Evolutionary conservation across 768 basidiomycete genomes (phyloP).

Genomic region (Chalciporus pseudorubinellus): DNA sequence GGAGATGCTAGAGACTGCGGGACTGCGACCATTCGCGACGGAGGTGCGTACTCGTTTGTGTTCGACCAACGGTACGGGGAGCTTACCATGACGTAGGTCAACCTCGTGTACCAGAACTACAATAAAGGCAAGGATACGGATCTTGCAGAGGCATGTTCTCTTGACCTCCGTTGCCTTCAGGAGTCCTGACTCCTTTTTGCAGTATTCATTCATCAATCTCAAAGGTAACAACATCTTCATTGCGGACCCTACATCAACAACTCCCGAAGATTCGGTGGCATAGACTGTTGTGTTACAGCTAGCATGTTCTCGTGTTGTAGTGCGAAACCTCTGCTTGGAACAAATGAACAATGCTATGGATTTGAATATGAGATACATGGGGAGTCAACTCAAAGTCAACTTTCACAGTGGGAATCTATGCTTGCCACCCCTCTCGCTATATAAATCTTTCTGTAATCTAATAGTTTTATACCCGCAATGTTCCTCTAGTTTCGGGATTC

Average conservation of each 20-base stretch:
- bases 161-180: neutral
- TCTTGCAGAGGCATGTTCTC: constrained; percentile 45
- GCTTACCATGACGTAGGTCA: constrained; percentile 40
- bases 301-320: constrained; percentile 7
- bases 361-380: constrained; percentile 16
- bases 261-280: constrained; percentile 9
- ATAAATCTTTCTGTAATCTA: no score
- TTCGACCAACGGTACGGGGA: neutral
- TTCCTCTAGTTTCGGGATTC: no score
- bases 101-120: constrained; percentile 58
- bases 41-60: constrained; percentile 28
- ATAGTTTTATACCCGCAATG: no score
- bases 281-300: constrained; percentile 5
- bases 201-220: constrained; percentile 57
- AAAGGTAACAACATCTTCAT: constrained; percentile 51
- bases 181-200: constrained; percentile 3
- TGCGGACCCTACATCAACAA: constrained; percentile 13
- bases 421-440: no score
- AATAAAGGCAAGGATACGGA: constrained; percentile 45
- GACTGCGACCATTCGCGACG: constrained; percentile 46
- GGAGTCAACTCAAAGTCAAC: neutral
- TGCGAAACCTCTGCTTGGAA: constrained; percentile 1
- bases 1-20: constrained; percentile 45
- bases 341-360: constrained; percentile 16
- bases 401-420: neutral